phyloP scores from a whole-genome alignment of 139 green algal species.

The Pleodorina starrii region DNA sequence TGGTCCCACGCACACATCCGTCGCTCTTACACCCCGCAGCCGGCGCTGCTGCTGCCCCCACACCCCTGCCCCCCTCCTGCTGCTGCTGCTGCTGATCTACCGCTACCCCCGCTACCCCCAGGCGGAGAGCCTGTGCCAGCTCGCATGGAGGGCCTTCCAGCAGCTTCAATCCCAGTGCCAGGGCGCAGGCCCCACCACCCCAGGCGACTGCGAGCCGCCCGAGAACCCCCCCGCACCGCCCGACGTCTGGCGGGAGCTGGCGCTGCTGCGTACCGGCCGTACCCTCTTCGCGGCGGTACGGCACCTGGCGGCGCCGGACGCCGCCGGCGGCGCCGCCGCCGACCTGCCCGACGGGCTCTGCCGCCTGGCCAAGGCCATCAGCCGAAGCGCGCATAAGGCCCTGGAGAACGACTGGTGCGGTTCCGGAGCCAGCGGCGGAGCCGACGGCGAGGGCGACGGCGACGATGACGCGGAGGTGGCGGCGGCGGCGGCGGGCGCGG shows the following conservation, averaged over 20 bases:
- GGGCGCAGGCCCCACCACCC: not conserved
- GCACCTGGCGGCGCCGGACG: conserved; percentile 8
- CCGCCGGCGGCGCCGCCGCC: not conserved
- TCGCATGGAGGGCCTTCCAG: not conserved
- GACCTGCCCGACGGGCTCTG: not conserved
- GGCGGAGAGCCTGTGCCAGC: not conserved
- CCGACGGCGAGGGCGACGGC: not conserved
- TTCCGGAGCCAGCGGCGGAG: not conserved
- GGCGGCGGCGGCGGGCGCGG: not conserved
- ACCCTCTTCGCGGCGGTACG: conserved; percentile 8
- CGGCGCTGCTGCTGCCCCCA: too few relatives aligned
- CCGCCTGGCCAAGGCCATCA: not conserved
- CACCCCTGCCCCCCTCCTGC: too few relatives aligned
- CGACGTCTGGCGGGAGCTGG: conserved; percentile 42
- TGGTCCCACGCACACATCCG: too few relatives aligned
- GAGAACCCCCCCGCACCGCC: conserved; percentile 1
- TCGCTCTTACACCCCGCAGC: too few relatives aligned
- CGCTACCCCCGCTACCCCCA: too few relatives aligned
- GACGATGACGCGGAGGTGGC: conserved; percentile 8
- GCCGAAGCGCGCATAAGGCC: not conserved
- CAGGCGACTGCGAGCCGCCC: not conserved
- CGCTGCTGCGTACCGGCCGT: conserved; percentile 17
- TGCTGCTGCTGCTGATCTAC: too few relatives aligned
- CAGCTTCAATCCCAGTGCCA: conserved; percentile 21
- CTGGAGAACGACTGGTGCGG: conserved; percentile 29